These are phyloP conservation scores for Lentinula aciculospora DNA, from an alignment of 768 basidiomycete species.

Conservation along the genomic window DNA sequence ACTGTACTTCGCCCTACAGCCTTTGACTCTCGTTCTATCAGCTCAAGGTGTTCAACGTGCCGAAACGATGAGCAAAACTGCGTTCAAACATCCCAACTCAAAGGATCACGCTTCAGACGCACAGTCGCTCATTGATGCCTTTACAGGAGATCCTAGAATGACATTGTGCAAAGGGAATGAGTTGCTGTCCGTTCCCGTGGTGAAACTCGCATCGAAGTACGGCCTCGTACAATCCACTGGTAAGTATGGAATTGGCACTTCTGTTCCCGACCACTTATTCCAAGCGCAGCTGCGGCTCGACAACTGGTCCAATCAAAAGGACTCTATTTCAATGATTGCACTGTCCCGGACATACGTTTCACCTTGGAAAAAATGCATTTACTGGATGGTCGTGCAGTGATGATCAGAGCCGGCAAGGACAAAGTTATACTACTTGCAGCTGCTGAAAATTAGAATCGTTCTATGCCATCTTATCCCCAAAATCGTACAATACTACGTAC, in stretches of 20 bases:
- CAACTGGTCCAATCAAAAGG: constrained; percentile 60
- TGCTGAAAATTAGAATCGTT: constrained; percentile 13
- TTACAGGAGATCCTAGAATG: constrained; percentile 63
- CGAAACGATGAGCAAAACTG: constrained; percentile 34
- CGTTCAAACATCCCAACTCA: constrained; percentile 29
- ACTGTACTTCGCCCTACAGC: neutral
- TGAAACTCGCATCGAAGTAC: constrained; percentile 56
- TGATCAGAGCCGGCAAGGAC: constrained; percentile 73
- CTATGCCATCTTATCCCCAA: neutral
- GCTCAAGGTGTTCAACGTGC: constrained; percentile 34
- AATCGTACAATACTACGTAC: neutral
- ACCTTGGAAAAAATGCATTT: constrained; percentile 40
- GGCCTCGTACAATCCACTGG: constrained; percentile 60
- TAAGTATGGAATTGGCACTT: constrained; percentile 28
- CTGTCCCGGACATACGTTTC: constrained; percentile 44
- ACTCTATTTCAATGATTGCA: constrained; percentile 64
- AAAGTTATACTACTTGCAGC: constrained; percentile 52
- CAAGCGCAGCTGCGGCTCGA: constrained; percentile 54
- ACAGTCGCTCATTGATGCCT: constrained; percentile 51
- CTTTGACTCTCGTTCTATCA: constrained; percentile 9
- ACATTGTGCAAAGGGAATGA: constrained; percentile 44
- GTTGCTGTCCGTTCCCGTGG: constrained; percentile 45
- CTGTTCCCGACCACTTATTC: constrained; percentile 6
- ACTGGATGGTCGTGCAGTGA: constrained; percentile 53
- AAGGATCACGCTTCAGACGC: constrained; percentile 44